phyloP scores from a whole-genome alignment of 2,329 filamentous ascomycete genomes.

The Scedosporium dehoogii region DNA sequence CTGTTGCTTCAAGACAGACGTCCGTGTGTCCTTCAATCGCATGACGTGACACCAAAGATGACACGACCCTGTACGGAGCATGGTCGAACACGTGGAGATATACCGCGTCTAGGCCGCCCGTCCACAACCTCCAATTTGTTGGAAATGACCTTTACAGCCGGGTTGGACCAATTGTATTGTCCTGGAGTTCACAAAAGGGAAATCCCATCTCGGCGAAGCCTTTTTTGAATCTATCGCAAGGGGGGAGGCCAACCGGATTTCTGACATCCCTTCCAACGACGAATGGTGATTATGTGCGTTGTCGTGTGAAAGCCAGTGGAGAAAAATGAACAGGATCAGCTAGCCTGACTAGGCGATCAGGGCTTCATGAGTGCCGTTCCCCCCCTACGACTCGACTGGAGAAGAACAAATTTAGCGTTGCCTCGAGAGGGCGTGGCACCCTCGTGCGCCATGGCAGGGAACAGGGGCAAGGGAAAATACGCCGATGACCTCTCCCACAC shows the following conservation, averaged over 20 bases:
- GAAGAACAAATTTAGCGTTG: slow-evolving; percentile 5
- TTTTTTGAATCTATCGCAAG: neutral
- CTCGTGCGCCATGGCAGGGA: neutral
- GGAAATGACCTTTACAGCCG: neutral
- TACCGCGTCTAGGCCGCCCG: neutral
- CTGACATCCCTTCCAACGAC: neutral
- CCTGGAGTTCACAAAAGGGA: slow-evolving; percentile 1
- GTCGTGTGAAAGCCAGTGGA: neutral
- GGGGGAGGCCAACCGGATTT: neutral
- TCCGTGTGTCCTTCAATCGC: neutral
- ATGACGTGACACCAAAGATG: slow-evolving; percentile 1
- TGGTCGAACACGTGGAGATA: slow-evolving; percentile 4
- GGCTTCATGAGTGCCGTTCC: neutral
- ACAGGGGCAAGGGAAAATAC: slow-evolving; percentile 1
- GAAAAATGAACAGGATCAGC: neutral
- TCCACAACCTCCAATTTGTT: neutral
- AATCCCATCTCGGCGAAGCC: slow-evolving; percentile 1
- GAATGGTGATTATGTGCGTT: neutral
- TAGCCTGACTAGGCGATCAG: neutral
- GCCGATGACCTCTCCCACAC: neutral
- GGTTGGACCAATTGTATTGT: neutral
- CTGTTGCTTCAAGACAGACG: neutral
- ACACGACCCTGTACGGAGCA: slow-evolving; percentile 1
- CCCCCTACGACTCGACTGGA: neutral
- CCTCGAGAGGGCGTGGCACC: slow-evolving; percentile 1